These are phyloP conservation scores for Aspergillus hiratsukae DNA, from an alignment of 2,329 filamentous ascomycete genomes.

Conservation along the genomic window DNA sequence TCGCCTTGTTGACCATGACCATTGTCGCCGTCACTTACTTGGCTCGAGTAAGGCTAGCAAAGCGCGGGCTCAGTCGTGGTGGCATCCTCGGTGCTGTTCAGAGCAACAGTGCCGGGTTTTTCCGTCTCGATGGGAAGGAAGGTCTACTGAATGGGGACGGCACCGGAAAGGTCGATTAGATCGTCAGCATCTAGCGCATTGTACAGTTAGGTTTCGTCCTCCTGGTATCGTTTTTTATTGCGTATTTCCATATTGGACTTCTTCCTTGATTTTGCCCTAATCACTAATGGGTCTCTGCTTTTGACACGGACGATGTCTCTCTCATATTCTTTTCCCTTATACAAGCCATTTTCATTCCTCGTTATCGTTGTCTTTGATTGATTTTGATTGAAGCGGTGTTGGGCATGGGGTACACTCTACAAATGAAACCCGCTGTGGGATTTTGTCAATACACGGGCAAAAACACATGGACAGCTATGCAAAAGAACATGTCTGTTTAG, in stretches of 20 bases:
- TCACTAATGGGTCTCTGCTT: background rate
- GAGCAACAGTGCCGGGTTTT: conserved; percentile 38
- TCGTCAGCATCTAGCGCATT: conserved; percentile 16
- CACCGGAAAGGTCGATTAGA: conserved; percentile 46
- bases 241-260: conserved; percentile 1
- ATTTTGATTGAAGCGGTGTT: conserved; percentile 1
- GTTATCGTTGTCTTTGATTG: background rate
- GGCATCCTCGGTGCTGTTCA: conserved; percentile 33
- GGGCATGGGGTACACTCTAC: background rate
- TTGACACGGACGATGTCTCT: conserved; percentile 16
- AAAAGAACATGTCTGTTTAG: background rate
- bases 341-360: background rate
- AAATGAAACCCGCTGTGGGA: background rate
- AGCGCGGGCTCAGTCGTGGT: conserved; percentile 24
- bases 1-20: conserved; percentile 35
- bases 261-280: background rate
- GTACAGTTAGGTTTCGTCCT: conserved; percentile 27
- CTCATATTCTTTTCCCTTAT: conserved; percentile 10
- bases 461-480: background rate
- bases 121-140: conserved; percentile 47
- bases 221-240: conserved; percentile 8
- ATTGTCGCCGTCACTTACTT: conserved; percentile 31
- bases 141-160: conserved; percentile 40
- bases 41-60: conserved; percentile 29
- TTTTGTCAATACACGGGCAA: background rate